Evolutionary conservation across 352 stramenopile genomes (phyloP), one percentile per base, ranked within the genome.

Genomic region (Phytopythium litorale): DNA sequence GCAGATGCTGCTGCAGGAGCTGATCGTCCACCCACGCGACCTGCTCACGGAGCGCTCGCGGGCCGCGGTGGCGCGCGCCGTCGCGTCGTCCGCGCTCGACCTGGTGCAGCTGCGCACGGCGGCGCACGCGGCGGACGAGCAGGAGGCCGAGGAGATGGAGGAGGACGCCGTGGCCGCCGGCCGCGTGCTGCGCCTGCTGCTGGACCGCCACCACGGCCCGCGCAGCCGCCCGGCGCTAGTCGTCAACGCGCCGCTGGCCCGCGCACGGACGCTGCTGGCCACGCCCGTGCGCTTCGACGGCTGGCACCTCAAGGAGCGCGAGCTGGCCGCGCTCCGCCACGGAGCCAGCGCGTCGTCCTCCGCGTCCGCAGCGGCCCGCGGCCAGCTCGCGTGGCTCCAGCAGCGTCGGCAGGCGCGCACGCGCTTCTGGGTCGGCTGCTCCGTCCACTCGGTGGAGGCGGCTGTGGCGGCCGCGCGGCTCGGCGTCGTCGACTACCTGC

Each of bases 401-500:
- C 43, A 46, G 16, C 43, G 61, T 15, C 8, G 55, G 35, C 32
- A 38, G 12, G 16, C 37, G 51, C 48, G 49, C 35, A 12, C 25
- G n/a, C 52, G 8, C 30, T 30, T 15, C 7, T 19, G 23, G 45
- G 21, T 68, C 19, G 75, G 75, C 9, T 78, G 69, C 59, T 87
- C 78, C 0, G 77, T 84, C 53, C 77, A 87, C 43, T 70, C 64
- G 3, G 64, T 76, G 1, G 58, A 65, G 9, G 48, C 64, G 0
- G 78, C 75, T 0, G 3, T 73, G 1, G 19, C 43, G 19, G 78
- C 78, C 3, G 56, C 61, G 18, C 33, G 51, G 3, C 52, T 68
- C 2, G 71, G 64, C 3, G 57, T 78, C 3, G 59, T 75, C 4
- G 73, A 77, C 42, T 84, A 84, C 38, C 55, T 87, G 11, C 78